Percentiles rank a stretch among this genome's conserved stretches.
Conservation (phyloP, 2,329 filamentous ascomycete genomes). For the Harringtonia aguacate region DNA sequence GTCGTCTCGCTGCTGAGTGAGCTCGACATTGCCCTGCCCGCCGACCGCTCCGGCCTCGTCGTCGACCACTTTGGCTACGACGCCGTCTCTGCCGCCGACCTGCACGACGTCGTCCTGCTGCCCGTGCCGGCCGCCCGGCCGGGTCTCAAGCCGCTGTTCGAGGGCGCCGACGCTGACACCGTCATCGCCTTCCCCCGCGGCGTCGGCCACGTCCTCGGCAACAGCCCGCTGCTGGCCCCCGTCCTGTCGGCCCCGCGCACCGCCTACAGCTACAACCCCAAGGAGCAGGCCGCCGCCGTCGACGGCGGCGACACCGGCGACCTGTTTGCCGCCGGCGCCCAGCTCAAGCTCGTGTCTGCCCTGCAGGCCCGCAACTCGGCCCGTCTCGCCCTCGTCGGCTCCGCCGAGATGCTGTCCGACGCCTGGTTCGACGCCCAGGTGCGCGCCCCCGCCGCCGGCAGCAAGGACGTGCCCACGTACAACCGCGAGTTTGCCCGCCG, state of each 20-base stretch:
- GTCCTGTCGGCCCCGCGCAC: conserved; percentile 74
- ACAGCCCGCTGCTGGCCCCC: conserved; percentile 63
- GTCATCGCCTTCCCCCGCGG: conserved; percentile 73
- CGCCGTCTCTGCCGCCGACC: conserved; percentile 59
- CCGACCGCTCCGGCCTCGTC: conserved; percentile 73
- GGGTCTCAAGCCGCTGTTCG: conserved; percentile 70
- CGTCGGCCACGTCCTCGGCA: conserved; percentile 70
- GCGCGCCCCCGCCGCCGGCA: conserved; percentile 40
- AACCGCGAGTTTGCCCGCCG: conserved; percentile 82
- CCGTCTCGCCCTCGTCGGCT: conserved; percentile 74
- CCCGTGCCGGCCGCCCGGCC: conserved; percentile 55
- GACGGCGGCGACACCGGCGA: conserved; percentile 66
- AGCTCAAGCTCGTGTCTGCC: conserved; percentile 74
- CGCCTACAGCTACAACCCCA: conserved; percentile 88
- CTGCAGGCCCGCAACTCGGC: conserved; percentile 92
- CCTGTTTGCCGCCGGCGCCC: conserved; percentile 69
- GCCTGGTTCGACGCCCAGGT: conserved; percentile 81
- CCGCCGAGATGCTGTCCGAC: conserved; percentile 78
- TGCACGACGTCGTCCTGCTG: conserved; percentile 80
- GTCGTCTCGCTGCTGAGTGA: conserved; percentile 73
- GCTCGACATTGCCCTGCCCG: conserved; percentile 78
- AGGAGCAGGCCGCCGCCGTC: conserved; percentile 62
- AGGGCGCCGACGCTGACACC: conserved; percentile 32
- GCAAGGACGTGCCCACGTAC: conserved; percentile 46
- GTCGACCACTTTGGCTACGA: conserved; percentile 98